phyloP scores from a whole-genome alignment of 225 moss, liverwort and hornwort species.

The Neckera pumila region DNA sequence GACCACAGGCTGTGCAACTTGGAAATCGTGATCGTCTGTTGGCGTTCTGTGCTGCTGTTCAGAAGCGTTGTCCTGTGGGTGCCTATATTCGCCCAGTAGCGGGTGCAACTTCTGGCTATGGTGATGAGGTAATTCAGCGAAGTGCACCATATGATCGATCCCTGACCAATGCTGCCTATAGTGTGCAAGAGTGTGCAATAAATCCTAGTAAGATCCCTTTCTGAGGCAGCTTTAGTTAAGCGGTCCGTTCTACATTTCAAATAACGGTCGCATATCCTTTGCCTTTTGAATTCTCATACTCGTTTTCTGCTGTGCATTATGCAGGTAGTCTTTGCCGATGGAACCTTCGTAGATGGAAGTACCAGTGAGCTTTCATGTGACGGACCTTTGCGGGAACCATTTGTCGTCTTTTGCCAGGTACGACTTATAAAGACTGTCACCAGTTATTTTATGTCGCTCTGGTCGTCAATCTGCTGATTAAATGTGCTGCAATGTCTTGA shows the following conservation, averaged over 20 bases:
- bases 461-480: neutral
- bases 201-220: neutral
- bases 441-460: neutral
- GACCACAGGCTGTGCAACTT: constrained; percentile 67
- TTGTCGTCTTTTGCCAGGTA: constrained; percentile 91
- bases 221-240: neutral
- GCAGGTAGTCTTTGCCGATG: constrained; percentile 95
- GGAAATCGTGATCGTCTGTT: constrained; percentile 66
- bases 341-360: constrained; percentile 90
- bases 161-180: neutral
- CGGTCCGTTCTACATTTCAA: neutral
- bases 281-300: neutral
- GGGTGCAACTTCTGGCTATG: constrained; percentile 81
- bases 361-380: constrained; percentile 93
- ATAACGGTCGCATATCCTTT: neutral
- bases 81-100: constrained; percentile 84
- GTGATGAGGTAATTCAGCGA: constrained; percentile 55
- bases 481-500: neutral
- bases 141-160: neutral
- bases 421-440: neutral
- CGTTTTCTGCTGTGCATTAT: neutral
- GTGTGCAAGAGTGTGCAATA: neutral
- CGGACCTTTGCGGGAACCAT: constrained; percentile 86
- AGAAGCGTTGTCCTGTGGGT: constrained; percentile 78
- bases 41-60: constrained; percentile 79